Evolutionary conservation across 768 basidiomycete species (phyloP).

Genomic region (Boletus subcaerulescens): DNA sequence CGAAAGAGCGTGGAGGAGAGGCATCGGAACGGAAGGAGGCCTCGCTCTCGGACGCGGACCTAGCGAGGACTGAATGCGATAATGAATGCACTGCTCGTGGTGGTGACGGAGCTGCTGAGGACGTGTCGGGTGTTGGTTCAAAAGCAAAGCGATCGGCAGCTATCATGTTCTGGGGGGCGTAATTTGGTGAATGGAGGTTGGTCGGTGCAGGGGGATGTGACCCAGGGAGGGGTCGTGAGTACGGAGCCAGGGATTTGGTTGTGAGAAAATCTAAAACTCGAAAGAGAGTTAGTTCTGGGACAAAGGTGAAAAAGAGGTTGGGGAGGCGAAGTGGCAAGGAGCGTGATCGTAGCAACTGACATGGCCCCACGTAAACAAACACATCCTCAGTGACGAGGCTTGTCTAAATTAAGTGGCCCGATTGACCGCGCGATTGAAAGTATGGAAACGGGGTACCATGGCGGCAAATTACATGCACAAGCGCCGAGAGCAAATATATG

Average conservation of each 20-base stretch:
- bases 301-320: constrained; percentile 13
- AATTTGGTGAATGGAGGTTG: constrained; percentile 27
- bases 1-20: constrained; percentile 35
- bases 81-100: constrained; percentile 23
- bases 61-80: constrained; percentile 35
- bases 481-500: constrained; percentile 4
- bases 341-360: constrained; percentile 16
- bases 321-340: constrained; percentile 6
- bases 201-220: constrained; percentile 40
- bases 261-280: constrained; percentile 29
- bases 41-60: constrained; percentile 41
- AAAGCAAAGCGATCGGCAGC: constrained; percentile 9
- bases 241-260: constrained; percentile 30
- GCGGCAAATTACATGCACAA: constrained; percentile 1
- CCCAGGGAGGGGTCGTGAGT: constrained; percentile 32
- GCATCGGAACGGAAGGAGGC: constrained; percentile 37
- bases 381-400: constrained; percentile 8
- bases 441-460: constrained; percentile 16
- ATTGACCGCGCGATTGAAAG: constrained; percentile 8
- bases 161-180: constrained; percentile 20
- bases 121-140: constrained; percentile 10
- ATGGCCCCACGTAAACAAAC: constrained; percentile 23
- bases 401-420: constrained; percentile 6
- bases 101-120: constrained; percentile 25
- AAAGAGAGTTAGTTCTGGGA: constrained; percentile 16